These are phyloP conservation scores for Tolypocladium tundrense DNA, from an alignment of 2,329 filamentous ascomycete genomes.

Conservation along the genomic window DNA sequence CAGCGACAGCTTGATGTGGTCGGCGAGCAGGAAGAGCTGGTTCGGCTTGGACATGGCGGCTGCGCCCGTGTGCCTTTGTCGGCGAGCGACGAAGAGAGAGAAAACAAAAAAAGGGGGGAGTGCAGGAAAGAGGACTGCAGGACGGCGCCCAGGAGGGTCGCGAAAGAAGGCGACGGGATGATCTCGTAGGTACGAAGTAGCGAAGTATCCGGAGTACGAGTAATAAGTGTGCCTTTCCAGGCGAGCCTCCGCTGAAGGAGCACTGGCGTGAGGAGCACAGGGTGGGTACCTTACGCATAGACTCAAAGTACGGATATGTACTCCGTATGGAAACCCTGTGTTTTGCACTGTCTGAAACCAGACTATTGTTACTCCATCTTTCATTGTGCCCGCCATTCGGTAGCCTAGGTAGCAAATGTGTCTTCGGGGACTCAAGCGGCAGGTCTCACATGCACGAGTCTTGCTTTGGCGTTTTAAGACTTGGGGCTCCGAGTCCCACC, in stretches of 20 bases:
- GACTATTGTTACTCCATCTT: not conserved
- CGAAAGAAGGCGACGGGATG: not conserved
- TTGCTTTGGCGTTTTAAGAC: not conserved
- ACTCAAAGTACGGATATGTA: no score
- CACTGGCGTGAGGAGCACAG: no score
- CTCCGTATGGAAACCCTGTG: no score
- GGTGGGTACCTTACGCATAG: no score
- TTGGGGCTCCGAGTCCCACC: not conserved
- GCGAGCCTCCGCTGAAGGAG: not conserved
- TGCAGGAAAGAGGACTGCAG: not conserved
- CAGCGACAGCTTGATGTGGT: constrained; percentile 93
- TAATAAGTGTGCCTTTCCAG: not conserved
- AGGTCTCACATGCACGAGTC: not conserved
- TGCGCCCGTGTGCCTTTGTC: not conserved
- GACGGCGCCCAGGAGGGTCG: not conserved
- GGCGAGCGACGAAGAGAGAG: not conserved
- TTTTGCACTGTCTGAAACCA: not conserved
- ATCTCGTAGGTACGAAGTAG: not conserved
- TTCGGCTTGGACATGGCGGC: constrained; percentile 39
- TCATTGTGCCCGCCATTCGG: not conserved
- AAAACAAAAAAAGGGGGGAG: not conserved
- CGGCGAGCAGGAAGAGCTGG: constrained; percentile 85
- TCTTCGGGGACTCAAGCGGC: not conserved
- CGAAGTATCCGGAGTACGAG: no score
- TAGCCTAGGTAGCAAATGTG: not conserved